Conservation (phyloP, 1,284 basidiomycete genomes). For the Sporisorium reilianum region DNA sequence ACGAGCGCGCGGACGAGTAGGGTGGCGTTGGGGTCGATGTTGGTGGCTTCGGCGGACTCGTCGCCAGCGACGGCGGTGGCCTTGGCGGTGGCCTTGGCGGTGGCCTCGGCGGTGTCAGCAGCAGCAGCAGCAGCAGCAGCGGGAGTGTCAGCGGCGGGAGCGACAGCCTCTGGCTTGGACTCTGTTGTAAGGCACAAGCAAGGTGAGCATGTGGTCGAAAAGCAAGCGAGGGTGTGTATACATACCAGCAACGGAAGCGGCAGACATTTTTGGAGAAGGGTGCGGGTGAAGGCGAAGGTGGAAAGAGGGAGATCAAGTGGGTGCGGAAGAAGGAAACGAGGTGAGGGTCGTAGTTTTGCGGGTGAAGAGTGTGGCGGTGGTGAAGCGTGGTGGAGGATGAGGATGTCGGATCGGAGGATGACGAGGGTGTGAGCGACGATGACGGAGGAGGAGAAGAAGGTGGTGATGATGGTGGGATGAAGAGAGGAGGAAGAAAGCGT, state of each 20-base stretch:
- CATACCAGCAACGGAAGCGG: constrained; percentile 25
- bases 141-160: constrained; percentile 15
- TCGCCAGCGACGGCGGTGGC: constrained; percentile 32
- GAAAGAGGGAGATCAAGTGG: constrained; percentile 9
- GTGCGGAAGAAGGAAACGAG: constrained; percentile 7
- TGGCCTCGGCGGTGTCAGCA: constrained; percentile 15
- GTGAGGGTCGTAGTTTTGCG: not conserved
- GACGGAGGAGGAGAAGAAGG: constrained; percentile 3
- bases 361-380: constrained; percentile 4
- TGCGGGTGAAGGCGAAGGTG: constrained; percentile 7
- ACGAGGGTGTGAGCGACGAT: constrained; percentile 10
- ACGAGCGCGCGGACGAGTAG: constrained; percentile 62
- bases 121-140: constrained; percentile 27
- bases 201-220: too few relatives aligned
- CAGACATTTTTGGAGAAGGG: constrained; percentile 18
- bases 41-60: constrained; percentile 23
- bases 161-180: constrained; percentile 37
- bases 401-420: constrained; percentile 11
- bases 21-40: constrained; percentile 53
- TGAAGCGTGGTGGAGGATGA: not conserved
- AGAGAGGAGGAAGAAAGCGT: not conserved
- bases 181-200: constrained; percentile 8
- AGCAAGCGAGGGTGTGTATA: too few relatives aligned
- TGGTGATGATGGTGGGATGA: constrained; percentile 4
- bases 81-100: constrained; percentile 16